Conservation (phyloP, 2,329 filamentous ascomycete genomes). For the Beauveria medogensis region DNA sequence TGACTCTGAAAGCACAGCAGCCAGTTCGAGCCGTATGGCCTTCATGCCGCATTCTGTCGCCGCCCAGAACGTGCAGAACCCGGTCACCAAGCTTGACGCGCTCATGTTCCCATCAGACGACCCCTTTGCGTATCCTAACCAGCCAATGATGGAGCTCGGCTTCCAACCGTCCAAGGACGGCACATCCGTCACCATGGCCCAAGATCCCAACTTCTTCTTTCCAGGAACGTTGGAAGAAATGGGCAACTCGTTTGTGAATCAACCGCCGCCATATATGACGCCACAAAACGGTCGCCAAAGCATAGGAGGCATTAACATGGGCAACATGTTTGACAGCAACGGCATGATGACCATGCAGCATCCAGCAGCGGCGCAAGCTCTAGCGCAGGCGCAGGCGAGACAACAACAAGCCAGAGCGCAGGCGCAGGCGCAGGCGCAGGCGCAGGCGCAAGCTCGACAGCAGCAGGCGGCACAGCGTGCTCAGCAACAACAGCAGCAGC, state of each 20-base stretch:
- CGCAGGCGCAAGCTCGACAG: constrained; percentile 20
- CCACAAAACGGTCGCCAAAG: constrained; percentile 36
- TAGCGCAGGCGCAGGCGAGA: constrained; percentile 21
- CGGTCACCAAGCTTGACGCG: constrained; percentile 61
- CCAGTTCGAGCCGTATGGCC: constrained; percentile 29
- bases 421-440: constrained; percentile 20
- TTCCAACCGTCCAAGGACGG: constrained; percentile 28
- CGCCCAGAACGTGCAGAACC: constrained; percentile 28
- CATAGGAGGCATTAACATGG: constrained; percentile 34
- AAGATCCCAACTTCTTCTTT: constrained; percentile 41
- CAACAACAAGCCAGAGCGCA: constrained; percentile 22
- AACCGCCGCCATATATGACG: constrained; percentile 64
- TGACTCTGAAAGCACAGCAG: constrained; percentile 34
- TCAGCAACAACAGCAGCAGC: constrained; percentile 21
- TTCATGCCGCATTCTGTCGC: constrained; percentile 25
- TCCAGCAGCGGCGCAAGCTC: constrained; percentile 21
- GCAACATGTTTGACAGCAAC: constrained; percentile 35
- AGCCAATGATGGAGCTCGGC: constrained; percentile 57
- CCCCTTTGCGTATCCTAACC: constrained; percentile 72
- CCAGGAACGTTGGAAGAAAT: constrained; percentile 53
- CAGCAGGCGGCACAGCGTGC: constrained; percentile 6
- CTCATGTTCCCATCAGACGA: constrained; percentile 77
- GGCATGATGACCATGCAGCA: constrained; percentile 32
- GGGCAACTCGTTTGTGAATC: constrained; percentile 65
- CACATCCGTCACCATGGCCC: constrained; percentile 24